Evolutionary conservation across 2,329 filamentous ascomycete genomes (phyloP), one percentile per base, ranked within the genome.

Genomic region (Gaeumannomyces sp.): DNA sequence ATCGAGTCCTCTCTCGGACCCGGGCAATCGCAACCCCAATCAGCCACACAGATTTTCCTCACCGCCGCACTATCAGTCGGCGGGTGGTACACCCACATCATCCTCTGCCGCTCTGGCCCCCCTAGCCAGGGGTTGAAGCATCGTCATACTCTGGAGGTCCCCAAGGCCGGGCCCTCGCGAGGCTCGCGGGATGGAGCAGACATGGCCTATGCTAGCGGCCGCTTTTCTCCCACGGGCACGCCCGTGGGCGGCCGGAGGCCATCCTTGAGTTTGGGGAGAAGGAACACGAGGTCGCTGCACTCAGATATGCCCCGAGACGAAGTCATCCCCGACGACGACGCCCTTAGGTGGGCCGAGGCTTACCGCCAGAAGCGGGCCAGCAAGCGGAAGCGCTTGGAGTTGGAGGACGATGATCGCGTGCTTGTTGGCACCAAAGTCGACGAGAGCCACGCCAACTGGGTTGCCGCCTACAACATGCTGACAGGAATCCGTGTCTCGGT

Each of bases 401-500:
- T 89, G 68, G 89, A 97, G 70, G 93, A 97, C 69, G 95, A 98
- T 67, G 94, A 98, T 72, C 87, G 93, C 67, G 94, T 99, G 13
- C 85, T 98, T 38, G 93, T 99, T 25, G 95, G 95, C 66, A 99
- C 92, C 66, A 98, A 97, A 79, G 95, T 99, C 63, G 95, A 99
- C 74, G 93, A 98, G 80, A 91, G 92, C 72, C 95, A 99, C 76
- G 91, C 92, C 70, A 98, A 98, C 76, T 99, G 91, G 89, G 93
- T 96, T 59, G 97, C 93, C 2, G 95, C 95, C 66, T 99, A 99
- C 81, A 99, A 99, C 78, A 99, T 99, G 95, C 85, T 99, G 79
- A 99, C 95, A 56, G 95, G 95, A 68, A 99, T 99, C 74, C 93
- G 95, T 65, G 97, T 98, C 72, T 93, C 92, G 59, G 95, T 99